Evolutionary conservation across 257 asterid genomes (phyloP).

Genomic region (Solanum bulbocastanum): DNA sequence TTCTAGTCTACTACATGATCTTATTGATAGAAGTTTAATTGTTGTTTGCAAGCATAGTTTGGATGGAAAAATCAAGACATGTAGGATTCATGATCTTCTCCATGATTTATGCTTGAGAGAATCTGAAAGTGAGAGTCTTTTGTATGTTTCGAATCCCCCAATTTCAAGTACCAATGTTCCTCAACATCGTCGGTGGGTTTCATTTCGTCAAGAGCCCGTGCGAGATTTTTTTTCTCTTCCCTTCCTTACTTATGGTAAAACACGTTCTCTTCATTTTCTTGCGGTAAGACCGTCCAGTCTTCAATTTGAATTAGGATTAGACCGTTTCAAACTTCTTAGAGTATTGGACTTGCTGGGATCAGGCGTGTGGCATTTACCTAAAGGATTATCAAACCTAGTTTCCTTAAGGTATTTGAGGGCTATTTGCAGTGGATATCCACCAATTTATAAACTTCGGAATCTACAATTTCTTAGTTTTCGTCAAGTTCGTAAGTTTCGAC

Average conservation of each 20-base stretch:
- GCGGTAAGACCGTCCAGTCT: rapidly evolving
- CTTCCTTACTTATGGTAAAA: neutral
- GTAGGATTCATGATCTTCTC: no score
- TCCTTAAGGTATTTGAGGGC: neutral
- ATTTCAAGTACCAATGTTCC: neutral
- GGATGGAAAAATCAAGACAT: no score
- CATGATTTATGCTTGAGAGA: no score
- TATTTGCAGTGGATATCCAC: rapidly evolving
- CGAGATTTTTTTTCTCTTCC: neutral
- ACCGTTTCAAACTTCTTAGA: neutral
- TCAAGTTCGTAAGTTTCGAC: rapidly evolving
- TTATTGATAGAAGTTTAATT: no score
- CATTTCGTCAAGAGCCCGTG: neutral
- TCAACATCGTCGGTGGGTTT: neutral
- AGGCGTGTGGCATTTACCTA: rapidly evolving
- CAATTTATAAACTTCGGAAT: neutral
- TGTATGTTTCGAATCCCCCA: neutral
- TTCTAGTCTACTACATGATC: no score
- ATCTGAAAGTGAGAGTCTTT: no score
- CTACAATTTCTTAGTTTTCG: neutral
- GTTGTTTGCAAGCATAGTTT: no score
- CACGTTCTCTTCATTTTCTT: neutral
- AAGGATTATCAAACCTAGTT: neutral
- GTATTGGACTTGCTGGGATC: neutral
- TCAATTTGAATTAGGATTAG: neutral